Evolutionary conservation across 129 eudicot genomes (phyloP).

Genomic region (Centrapalus pauciflorus): DNA sequence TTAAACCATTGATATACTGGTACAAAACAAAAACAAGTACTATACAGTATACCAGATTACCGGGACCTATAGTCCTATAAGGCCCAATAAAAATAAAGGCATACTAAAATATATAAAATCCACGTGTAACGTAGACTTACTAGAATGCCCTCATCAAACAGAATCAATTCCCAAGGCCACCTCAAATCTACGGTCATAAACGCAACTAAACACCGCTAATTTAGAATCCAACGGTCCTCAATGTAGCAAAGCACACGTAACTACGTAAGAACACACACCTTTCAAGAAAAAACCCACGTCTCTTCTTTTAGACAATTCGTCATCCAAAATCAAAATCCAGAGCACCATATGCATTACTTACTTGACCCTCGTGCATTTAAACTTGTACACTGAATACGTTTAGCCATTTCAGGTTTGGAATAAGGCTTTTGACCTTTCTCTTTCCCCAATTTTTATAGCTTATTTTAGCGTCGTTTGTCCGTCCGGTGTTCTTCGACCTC

Average conservation of each 20-base stretch:
- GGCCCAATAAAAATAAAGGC: neutral
- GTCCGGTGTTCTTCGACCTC: neutral
- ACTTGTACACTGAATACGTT: neutral
- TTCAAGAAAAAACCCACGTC: conserved; percentile 11
- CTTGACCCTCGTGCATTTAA: neutral
- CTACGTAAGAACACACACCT: conserved; percentile 6
- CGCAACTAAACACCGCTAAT: neutral
- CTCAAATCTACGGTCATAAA: conserved; percentile 1
- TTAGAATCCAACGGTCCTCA: conserved; percentile 9
- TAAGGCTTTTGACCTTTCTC: conserved; percentile 12
- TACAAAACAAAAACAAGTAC: too few species aligned
- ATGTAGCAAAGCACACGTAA: neutral
- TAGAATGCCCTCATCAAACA: neutral
- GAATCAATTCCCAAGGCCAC: conserved; percentile 11
- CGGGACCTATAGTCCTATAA: too few species aligned
- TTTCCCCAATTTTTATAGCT: conserved; percentile 25
- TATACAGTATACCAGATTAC: too few species aligned
- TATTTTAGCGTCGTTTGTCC: conserved; percentile 19
- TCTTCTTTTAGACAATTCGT: neutral
- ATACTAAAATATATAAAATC: conserved; percentile 3
- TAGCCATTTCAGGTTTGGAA: conserved; percentile 11
- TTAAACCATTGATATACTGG: too few species aligned
- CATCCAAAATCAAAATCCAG: neutral
- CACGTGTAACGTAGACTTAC: conserved; percentile 17
- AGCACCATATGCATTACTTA: neutral